phyloP scores from a whole-genome alignment of 345 rosid species.

The Leavenworthia alabamica region DNA sequence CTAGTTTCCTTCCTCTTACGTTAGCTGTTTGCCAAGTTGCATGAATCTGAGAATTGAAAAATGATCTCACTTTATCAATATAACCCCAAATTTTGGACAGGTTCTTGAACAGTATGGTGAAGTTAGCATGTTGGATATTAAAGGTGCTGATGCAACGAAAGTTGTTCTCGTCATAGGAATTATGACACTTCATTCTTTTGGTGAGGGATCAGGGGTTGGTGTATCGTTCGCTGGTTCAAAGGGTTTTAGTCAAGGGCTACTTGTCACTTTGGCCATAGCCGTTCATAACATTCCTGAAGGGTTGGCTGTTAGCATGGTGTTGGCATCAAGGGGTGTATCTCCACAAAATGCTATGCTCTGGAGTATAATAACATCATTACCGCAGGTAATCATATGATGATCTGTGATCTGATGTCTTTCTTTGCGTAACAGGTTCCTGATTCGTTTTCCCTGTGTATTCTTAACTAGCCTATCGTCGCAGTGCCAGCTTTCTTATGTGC shows the following conservation, averaged over 20 bases:
- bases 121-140: constrained; percentile 96
- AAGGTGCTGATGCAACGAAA: constrained; percentile 93
- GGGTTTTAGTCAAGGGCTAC: constrained; percentile 93
- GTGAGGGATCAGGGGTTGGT: constrained; percentile 99
- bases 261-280: constrained; percentile 95
- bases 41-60: not conserved
- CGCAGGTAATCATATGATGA: constrained; percentile 55
- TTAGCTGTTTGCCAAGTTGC: constrained; percentile 1
- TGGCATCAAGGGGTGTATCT: constrained; percentile 96
- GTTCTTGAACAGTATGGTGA: constrained; percentile 93
- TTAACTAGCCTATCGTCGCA: constrained; percentile 81
- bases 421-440: constrained; percentile 1
- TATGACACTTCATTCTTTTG: constrained; percentile 99
- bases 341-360: constrained; percentile 99
- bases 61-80: not conserved
- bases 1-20: not conserved
- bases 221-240: constrained; percentile 99
- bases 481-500: constrained; percentile 98
- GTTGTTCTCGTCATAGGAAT: constrained; percentile 95
- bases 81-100: constrained; percentile 34
- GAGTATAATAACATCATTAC: constrained; percentile 96
- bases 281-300: constrained; percentile 99
- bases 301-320: constrained; percentile 98
- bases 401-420: constrained; percentile 1
- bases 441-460: not conserved